Conservation (phyloP, 148 eudicot genomes). For the Camellia lanceoleosa region DNA sequence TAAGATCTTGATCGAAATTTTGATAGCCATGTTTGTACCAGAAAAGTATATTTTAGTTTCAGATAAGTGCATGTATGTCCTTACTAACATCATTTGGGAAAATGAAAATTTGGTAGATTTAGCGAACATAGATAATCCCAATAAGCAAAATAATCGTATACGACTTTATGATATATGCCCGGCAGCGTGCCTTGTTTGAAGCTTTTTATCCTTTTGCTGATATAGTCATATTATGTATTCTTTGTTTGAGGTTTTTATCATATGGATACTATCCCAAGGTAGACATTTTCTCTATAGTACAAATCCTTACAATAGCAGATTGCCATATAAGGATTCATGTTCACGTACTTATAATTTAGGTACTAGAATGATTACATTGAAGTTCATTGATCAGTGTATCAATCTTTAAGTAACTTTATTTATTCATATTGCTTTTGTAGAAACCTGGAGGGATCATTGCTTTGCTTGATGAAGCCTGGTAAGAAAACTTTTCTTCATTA, state of each 20-base stretch:
- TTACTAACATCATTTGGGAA: no score
- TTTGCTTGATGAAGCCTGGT: slow-evolving; percentile 99
- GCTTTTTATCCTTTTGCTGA: background rate
- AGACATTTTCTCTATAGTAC: background rate
- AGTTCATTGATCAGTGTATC: background rate
- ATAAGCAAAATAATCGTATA: background rate
- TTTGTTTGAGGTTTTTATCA: background rate
- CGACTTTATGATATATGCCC: background rate
- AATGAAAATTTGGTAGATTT: no score
- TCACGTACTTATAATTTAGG: background rate
- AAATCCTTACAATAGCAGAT: background rate
- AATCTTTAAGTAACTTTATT: background rate
- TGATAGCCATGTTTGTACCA: no score
- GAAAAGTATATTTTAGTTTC: no score
- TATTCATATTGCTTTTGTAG: slow-evolving; percentile 47
- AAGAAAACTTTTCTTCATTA: slow-evolving; percentile 20
- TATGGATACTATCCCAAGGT: background rate
- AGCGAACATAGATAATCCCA: background rate
- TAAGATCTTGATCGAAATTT: no score
- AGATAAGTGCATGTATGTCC: no score
- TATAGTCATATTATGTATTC: background rate
- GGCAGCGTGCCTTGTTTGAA: background rate
- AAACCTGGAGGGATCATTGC: slow-evolving; percentile 98
- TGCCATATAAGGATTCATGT: background rate
- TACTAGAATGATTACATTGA: background rate